These are phyloP conservation scores for Pseudogymnoascus sp. DNA, from an alignment of 2,329 filamentous ascomycete genomes.

Conservation along the genomic window DNA sequence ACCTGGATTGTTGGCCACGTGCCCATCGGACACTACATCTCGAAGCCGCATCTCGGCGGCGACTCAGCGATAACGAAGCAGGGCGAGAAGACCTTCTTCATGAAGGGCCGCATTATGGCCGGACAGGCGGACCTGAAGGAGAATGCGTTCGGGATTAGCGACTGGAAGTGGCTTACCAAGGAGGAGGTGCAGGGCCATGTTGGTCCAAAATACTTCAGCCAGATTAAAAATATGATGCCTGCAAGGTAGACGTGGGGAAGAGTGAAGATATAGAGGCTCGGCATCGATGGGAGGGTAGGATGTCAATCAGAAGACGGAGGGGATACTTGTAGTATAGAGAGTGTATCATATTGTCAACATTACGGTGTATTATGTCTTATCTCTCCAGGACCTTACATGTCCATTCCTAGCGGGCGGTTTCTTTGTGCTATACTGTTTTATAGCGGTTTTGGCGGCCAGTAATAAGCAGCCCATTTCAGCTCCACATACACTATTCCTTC, in stretches of 20 bases:
- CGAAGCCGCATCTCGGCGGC: slow-evolving; percentile 41
- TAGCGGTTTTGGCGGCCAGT: too few relatives aligned
- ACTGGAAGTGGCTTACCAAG: slow-evolving; percentile 89
- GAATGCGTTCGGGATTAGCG: slow-evolving; percentile 64
- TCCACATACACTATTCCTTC: too few relatives aligned
- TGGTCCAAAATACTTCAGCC: slow-evolving; percentile 60
- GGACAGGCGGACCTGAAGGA: slow-evolving; percentile 76
- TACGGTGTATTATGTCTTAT: not conserved
- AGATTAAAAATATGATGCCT: slow-evolving; percentile 75
- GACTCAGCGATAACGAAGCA: slow-evolving; percentile 36
- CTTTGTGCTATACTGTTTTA: too few relatives aligned
- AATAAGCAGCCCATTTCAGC: too few relatives aligned
- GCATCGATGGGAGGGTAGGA: not conserved
- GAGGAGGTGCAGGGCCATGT: slow-evolving; percentile 73
- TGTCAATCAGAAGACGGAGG: not conserved
- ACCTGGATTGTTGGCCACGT: slow-evolving; percentile 93
- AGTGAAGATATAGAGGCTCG: slow-evolving; percentile 13
- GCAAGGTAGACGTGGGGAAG: slow-evolving; percentile 49
- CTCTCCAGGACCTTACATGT: not conserved
- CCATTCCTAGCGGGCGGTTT: too few relatives aligned
- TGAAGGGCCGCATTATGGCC: slow-evolving; percentile 94
- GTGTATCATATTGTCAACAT: slow-evolving; percentile 9
- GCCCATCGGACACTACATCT: slow-evolving; percentile 73
- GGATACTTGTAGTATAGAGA: slow-evolving; percentile 4
- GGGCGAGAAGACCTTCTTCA: slow-evolving; percentile 85